Conservation (phyloP, 768 basidiomycete species). For the Pisolithus marmoratus region DNA sequence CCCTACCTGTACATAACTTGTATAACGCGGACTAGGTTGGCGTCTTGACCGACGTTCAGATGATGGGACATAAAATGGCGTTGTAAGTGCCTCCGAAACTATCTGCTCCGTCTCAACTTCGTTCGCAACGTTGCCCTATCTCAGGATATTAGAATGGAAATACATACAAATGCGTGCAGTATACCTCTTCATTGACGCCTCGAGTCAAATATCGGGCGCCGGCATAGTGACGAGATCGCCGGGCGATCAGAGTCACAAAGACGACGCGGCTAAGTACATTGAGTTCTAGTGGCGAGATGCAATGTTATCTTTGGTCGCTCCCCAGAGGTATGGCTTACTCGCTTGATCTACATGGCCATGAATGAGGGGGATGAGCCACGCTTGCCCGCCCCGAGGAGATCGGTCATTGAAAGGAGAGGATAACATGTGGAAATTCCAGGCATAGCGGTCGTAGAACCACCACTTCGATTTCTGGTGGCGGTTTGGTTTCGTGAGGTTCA, state of each 20-base stretch:
- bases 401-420: constrained; percentile 54
- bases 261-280: constrained; percentile 85
- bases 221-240: constrained; percentile 91
- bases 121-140: constrained; percentile 95
- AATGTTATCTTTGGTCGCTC: not conserved
- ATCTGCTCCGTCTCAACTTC: constrained; percentile 99
- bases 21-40: constrained; percentile 78
- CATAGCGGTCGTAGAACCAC: constrained; percentile 82
- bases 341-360: constrained; percentile 99
- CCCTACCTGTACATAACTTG: constrained; percentile 86
- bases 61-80: constrained; percentile 78
- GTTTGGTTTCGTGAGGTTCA: constrained; percentile 68
- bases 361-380: constrained; percentile 88
- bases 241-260: constrained; percentile 91
- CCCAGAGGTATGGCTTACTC: constrained; percentile 50
- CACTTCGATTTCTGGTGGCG: constrained; percentile 42
- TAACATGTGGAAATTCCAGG: constrained; percentile 93
- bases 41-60: constrained; percentile 34
- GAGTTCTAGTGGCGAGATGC: constrained; percentile 51
- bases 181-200: constrained; percentile 89
- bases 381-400: constrained; percentile 42
- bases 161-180: not conserved
- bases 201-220: constrained; percentile 92
- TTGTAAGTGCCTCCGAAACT: constrained; percentile 83
- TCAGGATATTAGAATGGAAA: not conserved